Conservation (phyloP, 306 rosid species). For the Fragaria ananassa region DNA sequence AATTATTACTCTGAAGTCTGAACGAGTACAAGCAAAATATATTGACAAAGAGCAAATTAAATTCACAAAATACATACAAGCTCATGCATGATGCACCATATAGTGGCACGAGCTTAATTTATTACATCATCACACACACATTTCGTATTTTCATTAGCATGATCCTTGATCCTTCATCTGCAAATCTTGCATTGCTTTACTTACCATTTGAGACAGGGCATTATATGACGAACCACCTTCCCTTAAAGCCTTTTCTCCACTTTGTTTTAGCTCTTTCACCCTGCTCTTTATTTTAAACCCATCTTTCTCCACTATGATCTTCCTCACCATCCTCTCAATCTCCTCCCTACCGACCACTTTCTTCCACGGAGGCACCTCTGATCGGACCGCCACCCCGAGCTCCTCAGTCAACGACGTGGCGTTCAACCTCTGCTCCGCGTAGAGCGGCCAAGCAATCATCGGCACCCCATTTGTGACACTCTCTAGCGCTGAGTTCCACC, state of each 20-base stretch:
- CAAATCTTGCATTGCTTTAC: neutral
- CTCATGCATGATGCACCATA: neutral
- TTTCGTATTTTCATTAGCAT: neutral
- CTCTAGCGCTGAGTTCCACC: constrained; percentile 52
- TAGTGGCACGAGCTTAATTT: neutral
- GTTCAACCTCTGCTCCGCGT: constrained; percentile 60
- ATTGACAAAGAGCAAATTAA: neutral
- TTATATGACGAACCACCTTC: constrained; percentile 32
- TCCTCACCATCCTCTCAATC: constrained; percentile 38
- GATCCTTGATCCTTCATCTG: neutral
- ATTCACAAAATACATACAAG: neutral
- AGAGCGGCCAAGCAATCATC: constrained; percentile 54
- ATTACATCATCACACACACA: neutral
- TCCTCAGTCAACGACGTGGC: constrained; percentile 44
- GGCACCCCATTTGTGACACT: constrained; percentile 47
- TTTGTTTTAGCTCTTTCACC: constrained; percentile 22
- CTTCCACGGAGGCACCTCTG: constrained; percentile 14
- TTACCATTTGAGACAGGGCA: constrained; percentile 25
- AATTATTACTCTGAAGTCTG: too few relatives aligned
- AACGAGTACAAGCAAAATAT: neutral
- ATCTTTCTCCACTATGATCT: constrained; percentile 41
- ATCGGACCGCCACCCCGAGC: constrained; percentile 25
- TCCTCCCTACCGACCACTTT: constrained; percentile 30
- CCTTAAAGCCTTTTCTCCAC: constrained; percentile 31
- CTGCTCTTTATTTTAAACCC: constrained; percentile 16